Conservation (phyloP, 2,329 filamentous ascomycete species). For the Pseudopyrenochaeta lycopersici region DNA sequence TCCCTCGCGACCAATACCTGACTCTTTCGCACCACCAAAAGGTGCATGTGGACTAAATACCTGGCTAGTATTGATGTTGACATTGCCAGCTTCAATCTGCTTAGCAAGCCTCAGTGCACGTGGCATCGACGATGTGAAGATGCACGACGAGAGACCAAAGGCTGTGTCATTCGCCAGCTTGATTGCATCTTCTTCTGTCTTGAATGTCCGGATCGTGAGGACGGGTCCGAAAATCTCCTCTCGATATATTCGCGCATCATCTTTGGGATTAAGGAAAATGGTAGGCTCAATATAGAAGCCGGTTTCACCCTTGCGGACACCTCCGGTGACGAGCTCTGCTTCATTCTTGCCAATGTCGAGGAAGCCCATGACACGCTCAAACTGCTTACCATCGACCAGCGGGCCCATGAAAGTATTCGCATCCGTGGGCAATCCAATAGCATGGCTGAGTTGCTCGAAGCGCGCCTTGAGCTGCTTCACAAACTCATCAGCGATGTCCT, state of each 20-base stretch:
- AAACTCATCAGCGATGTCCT: conserved; percentile 39
- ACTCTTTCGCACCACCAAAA: conserved; percentile 46
- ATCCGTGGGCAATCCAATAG: conserved; percentile 25
- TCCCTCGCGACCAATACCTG: conserved; percentile 43
- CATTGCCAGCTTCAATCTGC: conserved; percentile 42
- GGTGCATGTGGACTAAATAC: conserved; percentile 27
- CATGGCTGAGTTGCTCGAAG: conserved; percentile 29
- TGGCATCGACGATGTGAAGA: conserved; percentile 35
- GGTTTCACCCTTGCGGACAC: conserved; percentile 30
- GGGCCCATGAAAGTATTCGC: conserved; percentile 34
- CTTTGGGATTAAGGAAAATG: conserved; percentile 41
- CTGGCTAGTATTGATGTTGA: conserved; percentile 41
- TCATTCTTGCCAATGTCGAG: conserved; percentile 36
- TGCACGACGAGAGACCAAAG: conserved; percentile 37
- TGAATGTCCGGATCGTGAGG: conserved; percentile 40
- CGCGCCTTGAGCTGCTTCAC: conserved; percentile 35
- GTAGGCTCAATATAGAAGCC: conserved; percentile 42
- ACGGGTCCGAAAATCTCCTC: conserved; percentile 49
- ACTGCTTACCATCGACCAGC: conserved; percentile 39
- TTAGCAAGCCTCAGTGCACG: conserved; percentile 40
- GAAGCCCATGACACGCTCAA: conserved; percentile 34
- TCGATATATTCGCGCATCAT: conserved; percentile 36
- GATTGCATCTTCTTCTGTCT: conserved; percentile 45
- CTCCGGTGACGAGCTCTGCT: conserved; percentile 38
- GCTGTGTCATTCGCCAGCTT: conserved; percentile 42